These are phyloP conservation scores for Hysterium pulicare DNA, from an alignment of 2,329 filamentous ascomycete species.

Conservation along the genomic window DNA sequence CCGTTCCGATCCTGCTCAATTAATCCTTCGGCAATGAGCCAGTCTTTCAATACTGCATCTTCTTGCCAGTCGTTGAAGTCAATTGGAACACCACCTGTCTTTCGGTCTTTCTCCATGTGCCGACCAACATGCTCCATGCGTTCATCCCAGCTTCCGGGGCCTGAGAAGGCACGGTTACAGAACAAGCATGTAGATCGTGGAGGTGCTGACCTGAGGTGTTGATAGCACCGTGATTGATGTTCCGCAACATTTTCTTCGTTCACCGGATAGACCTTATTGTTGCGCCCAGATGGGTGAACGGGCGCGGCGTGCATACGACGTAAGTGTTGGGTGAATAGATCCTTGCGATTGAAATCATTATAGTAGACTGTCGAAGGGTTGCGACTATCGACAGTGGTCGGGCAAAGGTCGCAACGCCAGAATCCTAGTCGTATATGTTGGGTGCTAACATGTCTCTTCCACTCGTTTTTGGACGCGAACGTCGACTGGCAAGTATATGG, in stretches of 20 bases:
- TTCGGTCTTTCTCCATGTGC: constrained; percentile 64
- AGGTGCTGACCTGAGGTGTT: constrained; percentile 61
- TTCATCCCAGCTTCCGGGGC: constrained; percentile 68
- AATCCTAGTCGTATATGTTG: constrained; percentile 74
- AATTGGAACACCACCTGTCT: constrained; percentile 11
- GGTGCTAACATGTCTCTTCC: constrained; percentile 83
- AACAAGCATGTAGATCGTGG: constrained; percentile 59
- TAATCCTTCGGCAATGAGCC: constrained; percentile 39
- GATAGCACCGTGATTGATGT: constrained; percentile 59
- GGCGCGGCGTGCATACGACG: constrained; percentile 75
- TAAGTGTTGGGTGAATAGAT: constrained; percentile 85
- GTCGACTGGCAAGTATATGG: constrained; percentile 70
- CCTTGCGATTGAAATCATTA: constrained; percentile 84
- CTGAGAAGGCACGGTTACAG: constrained; percentile 63
- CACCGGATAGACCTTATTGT: constrained; percentile 43
- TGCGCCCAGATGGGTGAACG: constrained; percentile 24
- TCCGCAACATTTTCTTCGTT: constrained; percentile 53
- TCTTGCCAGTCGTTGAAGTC: constrained; percentile 23
- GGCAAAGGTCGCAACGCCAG: constrained; percentile 71
- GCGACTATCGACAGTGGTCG: constrained; percentile 30
- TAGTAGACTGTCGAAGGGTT: constrained; percentile 25
- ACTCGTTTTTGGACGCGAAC: constrained; percentile 86
- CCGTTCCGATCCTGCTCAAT: constrained; percentile 24
- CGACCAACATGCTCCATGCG: constrained; percentile 84
- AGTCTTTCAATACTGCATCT: constrained; percentile 33